Evolutionary conservation across 148 eudicot genomes (phyloP), one percentile per base, ranked within the genome.

Genomic region (Silene latifolia): DNA sequence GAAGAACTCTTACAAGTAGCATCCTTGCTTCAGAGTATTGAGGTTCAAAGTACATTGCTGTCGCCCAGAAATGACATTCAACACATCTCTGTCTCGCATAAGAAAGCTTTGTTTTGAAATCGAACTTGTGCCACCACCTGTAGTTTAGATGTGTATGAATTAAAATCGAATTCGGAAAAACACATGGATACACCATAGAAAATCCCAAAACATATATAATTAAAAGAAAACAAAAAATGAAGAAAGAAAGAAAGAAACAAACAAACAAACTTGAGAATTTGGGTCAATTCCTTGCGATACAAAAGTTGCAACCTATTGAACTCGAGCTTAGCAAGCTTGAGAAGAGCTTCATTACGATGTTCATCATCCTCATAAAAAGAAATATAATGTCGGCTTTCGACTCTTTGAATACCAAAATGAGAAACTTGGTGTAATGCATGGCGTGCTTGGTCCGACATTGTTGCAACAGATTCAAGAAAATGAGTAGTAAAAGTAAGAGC

Each of bases 111-210:
- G 68, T 58, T 56, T 69, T 75, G 5, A 82, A 59, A 53, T 82
- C 84, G 4, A 75, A 27, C 0, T 67, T 71, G 12, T 78, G 78
- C 85, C 84, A 86, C 86, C 87, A 85, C 72, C 88, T 84, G 53
- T 47, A 35, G 39, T 35, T 35, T 35, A 35, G 39, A 27, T 1
- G 29, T 27, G 29, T 27, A 27, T 27, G 2, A 27, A 27, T 27
- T 27, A 27, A 27, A 27, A 27, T 27, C 1, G 29, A 27, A 27
- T 2, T 27, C 2, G 29, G 29, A 27, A 27, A 27, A 27, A 27
- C 29, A 27, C 29, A 27, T n/a, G 29, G 29, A 2, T 27, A 27
- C 29, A n/a, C n/a, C n/a, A n/a, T n/a, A n/a, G n/a, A n/a, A n/a
- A n/a, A n/a, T n/a, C n/a, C n/a, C n/a, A n/a, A n/a, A n/a, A n/a